Conservation (phyloP, 768 basidiomycete species). For the Boletales sp. region DNA sequence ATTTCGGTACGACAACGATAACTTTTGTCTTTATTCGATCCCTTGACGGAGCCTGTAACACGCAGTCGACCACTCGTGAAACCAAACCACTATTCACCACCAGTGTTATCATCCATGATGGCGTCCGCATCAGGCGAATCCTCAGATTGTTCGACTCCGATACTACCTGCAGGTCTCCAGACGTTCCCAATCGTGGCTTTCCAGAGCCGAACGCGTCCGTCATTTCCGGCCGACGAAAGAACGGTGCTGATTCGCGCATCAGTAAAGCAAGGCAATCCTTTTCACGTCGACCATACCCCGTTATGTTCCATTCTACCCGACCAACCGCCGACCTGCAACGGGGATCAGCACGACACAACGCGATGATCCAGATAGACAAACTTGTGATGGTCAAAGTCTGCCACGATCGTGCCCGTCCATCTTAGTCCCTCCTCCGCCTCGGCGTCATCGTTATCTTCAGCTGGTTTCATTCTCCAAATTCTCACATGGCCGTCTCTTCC, state of each 20-base stretch:
- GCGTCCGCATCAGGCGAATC: conserved; percentile 42
- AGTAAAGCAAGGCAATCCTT: background rate
- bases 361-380: conserved; percentile 21
- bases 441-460: conserved; percentile 40
- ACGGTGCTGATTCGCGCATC: conserved; percentile 54
- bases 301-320: conserved; percentile 93
- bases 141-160: conserved; percentile 75
- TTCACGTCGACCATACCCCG: conserved; percentile 50
- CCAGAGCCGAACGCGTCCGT: conserved; percentile 80
- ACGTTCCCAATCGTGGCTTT: conserved; percentile 81
- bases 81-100: conserved; percentile 28
- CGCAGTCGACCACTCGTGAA: background rate
- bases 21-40: background rate
- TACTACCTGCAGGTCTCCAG: conserved; percentile 79
- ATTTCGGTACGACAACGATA: background rate
- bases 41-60: background rate
- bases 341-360: conserved; percentile 4
- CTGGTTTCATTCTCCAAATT: conserved; percentile 82
- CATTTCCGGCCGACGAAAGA: conserved; percentile 79
- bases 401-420: conserved; percentile 77
- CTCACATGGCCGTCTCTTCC: conserved; percentile 82
- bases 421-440: conserved; percentile 41
- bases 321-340: conserved; percentile 62
- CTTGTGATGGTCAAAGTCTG: conserved; percentile 87
- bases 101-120: conserved; percentile 41